Conservation (phyloP, 441 rosid species). For the Capsella rubella region DNA sequence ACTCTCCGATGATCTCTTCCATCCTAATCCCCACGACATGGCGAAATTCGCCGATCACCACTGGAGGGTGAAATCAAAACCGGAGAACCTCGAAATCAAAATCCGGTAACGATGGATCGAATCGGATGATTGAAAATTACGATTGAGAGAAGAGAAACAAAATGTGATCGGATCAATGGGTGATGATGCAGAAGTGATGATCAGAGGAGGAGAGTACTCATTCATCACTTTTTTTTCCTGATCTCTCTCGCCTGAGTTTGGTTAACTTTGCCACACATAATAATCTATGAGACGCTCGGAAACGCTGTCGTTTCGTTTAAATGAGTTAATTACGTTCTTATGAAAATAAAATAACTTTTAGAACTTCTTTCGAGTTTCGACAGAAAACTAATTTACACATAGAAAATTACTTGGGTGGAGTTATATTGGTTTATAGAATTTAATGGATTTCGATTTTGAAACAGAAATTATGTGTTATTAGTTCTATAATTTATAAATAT, state of each 20-base stretch:
- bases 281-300: neutral
- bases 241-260: conserved; percentile 15
- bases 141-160: neutral
- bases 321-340: too few species aligned
- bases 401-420: too few species aligned
- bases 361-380: too few species aligned
- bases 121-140: neutral
- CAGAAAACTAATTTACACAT: too few species aligned
- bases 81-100: conserved; percentile 16
- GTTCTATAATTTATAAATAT: too few species aligned
- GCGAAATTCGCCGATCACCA: conserved; percentile 33
- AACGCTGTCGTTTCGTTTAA: neutral
- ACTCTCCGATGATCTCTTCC: conserved; percentile 89
- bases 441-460: too few species aligned
- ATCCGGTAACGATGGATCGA: conserved; percentile 6
- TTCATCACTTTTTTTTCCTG: conserved; percentile 20
- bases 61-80: conserved; percentile 10
- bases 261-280: neutral
- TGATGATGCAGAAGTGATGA: neutral
- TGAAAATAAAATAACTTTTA: too few species aligned
- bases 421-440: too few species aligned
- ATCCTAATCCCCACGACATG: conserved; percentile 96
- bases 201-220: neutral
- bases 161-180: conserved; percentile 21
- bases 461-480: too few species aligned